These are phyloP conservation scores for Lasiodiplodia sp. DNA, from an alignment of 2,329 filamentous ascomycete species.

Conservation along the genomic window DNA sequence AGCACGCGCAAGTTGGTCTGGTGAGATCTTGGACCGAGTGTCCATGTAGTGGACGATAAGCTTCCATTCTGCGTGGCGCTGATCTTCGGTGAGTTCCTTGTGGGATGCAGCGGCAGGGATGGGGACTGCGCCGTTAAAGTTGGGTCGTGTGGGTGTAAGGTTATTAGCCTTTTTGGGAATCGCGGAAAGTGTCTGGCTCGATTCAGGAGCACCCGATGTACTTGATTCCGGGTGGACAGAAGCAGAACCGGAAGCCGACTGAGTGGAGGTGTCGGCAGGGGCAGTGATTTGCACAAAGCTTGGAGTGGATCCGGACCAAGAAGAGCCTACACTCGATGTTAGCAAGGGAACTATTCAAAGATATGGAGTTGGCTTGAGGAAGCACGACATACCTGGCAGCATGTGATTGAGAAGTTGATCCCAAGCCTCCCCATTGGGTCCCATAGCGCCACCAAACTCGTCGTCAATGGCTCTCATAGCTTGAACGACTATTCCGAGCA, in stretches of 20 bases:
- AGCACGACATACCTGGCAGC: background rate
- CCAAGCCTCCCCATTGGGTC: background rate
- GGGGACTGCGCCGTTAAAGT: background rate
- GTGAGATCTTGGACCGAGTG: background rate
- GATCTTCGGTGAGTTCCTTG: background rate
- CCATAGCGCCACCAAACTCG: conserved; percentile 8
- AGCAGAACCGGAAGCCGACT: background rate
- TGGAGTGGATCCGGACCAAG: background rate
- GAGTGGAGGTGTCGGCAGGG: background rate
- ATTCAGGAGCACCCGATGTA: background rate
- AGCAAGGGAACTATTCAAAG: background rate
- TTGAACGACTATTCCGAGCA: conserved; percentile 1
- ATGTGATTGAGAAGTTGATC: background rate
- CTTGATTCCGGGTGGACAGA: background rate
- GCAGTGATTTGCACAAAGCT: background rate
- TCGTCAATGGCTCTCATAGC: background rate
- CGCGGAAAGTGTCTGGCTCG: background rate
- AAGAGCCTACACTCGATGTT: background rate
- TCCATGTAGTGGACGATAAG: conserved; percentile 6
- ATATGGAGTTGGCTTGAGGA: background rate
- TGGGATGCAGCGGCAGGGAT: background rate
- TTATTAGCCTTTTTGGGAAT: background rate
- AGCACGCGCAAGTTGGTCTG: background rate
- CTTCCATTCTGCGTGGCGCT: background rate
- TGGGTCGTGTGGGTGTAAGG: background rate